Conservation (phyloP, 2,329 filamentous ascomycete species). For the Sphaerulina musiva region DNA sequence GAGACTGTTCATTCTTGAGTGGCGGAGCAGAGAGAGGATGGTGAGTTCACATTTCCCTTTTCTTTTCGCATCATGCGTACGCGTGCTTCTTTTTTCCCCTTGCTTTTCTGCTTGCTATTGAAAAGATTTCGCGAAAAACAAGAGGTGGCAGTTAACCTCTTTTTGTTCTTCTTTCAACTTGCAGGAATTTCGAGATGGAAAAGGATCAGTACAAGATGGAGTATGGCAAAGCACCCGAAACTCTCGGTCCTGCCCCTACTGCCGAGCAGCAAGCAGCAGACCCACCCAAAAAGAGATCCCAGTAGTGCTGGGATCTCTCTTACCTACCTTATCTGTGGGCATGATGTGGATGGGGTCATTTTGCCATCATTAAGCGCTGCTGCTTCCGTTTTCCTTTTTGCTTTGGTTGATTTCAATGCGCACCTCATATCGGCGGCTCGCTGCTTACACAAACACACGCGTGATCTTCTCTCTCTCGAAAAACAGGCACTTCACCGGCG, state of each 20-base stretch:
- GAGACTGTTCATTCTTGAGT: conserved; percentile 75
- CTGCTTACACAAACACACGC: conserved; percentile 14
- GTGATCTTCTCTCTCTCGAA: not conserved
- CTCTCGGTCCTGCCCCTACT: conserved; percentile 3
- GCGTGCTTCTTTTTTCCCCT: not conserved
- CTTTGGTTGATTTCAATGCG: too few species aligned
- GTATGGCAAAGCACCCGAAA: not conserved
- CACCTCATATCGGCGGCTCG: not conserved
- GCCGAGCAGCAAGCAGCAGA: conserved; percentile 13
- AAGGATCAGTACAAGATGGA: conserved; percentile 7
- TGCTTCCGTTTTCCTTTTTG: too few species aligned
- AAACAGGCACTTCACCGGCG: conserved; percentile 49
- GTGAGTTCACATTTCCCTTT: conserved; percentile 44
- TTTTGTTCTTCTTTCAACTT: conserved; percentile 5
- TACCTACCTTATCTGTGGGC: not conserved
- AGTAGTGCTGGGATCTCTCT: not conserved
- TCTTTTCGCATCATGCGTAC: not conserved
- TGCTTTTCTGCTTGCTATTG: not conserved
- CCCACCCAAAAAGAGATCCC: not conserved
- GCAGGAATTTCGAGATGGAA: conserved; percentile 34
- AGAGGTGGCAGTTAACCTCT: not conserved
- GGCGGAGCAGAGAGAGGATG: conserved; percentile 82
- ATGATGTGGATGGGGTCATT: not conserved
- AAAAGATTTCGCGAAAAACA: not conserved
- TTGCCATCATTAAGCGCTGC: too few species aligned